Base-by-base conservation (phyloP, 1,284 basidiomycete genomes). In the Macrocystidia cucumis region DNA sequence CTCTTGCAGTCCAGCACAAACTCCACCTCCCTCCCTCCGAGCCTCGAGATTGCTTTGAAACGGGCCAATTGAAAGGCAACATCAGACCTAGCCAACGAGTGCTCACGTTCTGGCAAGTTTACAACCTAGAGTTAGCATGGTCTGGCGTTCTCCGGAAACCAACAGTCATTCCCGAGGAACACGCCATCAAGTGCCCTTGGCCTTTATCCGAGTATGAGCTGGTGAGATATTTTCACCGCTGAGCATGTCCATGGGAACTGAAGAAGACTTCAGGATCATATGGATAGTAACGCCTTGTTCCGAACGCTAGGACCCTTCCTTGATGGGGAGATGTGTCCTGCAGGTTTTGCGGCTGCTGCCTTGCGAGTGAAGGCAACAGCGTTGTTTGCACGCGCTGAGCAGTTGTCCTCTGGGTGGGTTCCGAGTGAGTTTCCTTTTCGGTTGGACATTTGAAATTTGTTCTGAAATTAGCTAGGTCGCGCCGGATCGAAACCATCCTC, bases 281-380 rank as follows among this genome's bases (percentile, higher is more conserved):
- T 78, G 34, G 66, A 70, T 37, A 54, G 63, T 29, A 54, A 63
- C 28, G 56, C 59, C 34, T 64, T 71, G 31, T 68, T 71, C 38
- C 72, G 74, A 26, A 80, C 78, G 7, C 67, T 75, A 37, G 67
- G 66, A 38, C 60, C 69, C 27, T 84, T 84, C 56, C 66, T 84
- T 37, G 63, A 73, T 38, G 76, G 69, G 23, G 70, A 72, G 37
- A 58, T 72, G 23, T 63, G 71, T 4, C 59, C 63, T 23, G 67
- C 64, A 33, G 72, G 77, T 13, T 83, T 78, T 52, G 77, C 79
- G 4, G 65, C 67, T 23, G 58, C 64, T 19, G 77, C 81, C 4
- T 55, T 83, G 40, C 75, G 79, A 44, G 77, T 70, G 30, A 87
- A 87, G 56, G 80, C 80, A 7, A 76, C 83, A n/a, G 70, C 79